Conservation (phyloP, 176 grass and related monocot species). For the Raddia distichophylla region DNA sequence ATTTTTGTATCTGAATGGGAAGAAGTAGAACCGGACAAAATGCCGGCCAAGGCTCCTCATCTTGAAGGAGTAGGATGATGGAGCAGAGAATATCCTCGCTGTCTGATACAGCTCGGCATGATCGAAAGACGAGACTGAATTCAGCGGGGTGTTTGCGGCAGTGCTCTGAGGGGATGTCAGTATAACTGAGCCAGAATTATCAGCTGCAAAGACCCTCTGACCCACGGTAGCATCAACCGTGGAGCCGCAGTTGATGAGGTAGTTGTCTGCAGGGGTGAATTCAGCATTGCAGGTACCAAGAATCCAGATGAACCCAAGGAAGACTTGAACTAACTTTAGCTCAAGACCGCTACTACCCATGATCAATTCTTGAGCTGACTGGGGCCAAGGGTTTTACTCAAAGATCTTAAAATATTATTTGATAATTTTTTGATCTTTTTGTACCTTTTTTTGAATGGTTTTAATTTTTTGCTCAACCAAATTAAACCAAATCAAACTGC, state of each 20-base stretch:
- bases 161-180: conserved; percentile 40
- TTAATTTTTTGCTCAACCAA: too few species aligned
- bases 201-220: conserved; percentile 56
- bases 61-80: conserved; percentile 64
- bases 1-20: conserved; percentile 55
- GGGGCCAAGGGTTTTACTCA: too few species aligned
- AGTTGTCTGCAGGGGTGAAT: conserved; percentile 82
- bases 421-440: too few species aligned
- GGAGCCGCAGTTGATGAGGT: conserved; percentile 83
- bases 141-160: conserved; percentile 32
- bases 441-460: too few species aligned
- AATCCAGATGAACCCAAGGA: conserved; percentile 30
- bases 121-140: conserved; percentile 39
- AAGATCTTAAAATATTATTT: too few species aligned
- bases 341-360: conserved; percentile 10
- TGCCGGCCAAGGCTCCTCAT: conserved; percentile 71
- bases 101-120: conserved; percentile 53
- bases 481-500: too few species aligned
- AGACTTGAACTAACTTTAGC: background rate
- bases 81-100: conserved; percentile 55
- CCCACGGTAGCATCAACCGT: conserved; percentile 31
- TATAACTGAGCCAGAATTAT: conserved; percentile 35
- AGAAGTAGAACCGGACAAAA: conserved; percentile 83
- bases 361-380: background rate
- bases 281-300: conserved; percentile 47